phyloP scores from a whole-genome alignment of 1,284 basidiomycete species.

The Fistulina hepatica region DNA sequence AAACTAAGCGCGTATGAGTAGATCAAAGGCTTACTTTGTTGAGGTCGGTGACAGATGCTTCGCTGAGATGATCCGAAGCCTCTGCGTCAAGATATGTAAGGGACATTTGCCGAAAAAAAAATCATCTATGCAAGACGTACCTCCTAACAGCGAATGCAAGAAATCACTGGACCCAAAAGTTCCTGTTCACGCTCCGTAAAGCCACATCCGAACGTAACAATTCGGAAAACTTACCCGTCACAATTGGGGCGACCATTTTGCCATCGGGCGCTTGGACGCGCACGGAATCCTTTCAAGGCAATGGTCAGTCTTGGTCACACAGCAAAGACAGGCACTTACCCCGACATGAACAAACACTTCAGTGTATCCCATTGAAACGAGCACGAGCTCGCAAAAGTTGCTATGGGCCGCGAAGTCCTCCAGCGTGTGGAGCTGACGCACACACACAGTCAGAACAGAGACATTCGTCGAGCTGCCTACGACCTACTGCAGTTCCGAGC shows the following conservation, averaged over 20 bases:
- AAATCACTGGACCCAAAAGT: conserved; percentile 87
- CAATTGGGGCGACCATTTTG: conserved; percentile 67
- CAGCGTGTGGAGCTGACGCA: conserved; percentile 62
- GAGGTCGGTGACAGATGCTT: conserved; percentile 84
- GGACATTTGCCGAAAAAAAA: conserved; percentile 4
- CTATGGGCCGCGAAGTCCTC: conserved; percentile 88
- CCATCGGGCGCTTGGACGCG: conserved; percentile 72
- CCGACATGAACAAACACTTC: conserved; percentile 90
- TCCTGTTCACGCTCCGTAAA: conserved; percentile 25
- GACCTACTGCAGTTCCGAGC: conserved; percentile 61
- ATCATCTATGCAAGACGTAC: conserved; percentile 25
- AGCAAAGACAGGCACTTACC: too few relatives aligned
- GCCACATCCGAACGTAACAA: neutral
- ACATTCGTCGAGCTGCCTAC: neutral
- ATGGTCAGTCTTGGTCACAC: too few relatives aligned
- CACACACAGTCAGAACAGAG: neutral
- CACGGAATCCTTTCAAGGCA: too few relatives aligned
- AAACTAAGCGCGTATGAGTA: too few relatives aligned
- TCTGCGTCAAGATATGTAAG: conserved; percentile 28
- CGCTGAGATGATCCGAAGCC: conserved; percentile 61
- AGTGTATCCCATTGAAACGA: conserved; percentile 63
- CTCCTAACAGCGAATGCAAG: conserved; percentile 63
- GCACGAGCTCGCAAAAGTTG: conserved; percentile 76
- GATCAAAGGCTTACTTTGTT: conserved; percentile 71
- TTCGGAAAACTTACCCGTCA: conserved; percentile 50